Evolutionary conservation across 2,329 filamentous ascomycete genomes (phyloP).

Genomic region (Colletotrichum orbiculare): DNA sequence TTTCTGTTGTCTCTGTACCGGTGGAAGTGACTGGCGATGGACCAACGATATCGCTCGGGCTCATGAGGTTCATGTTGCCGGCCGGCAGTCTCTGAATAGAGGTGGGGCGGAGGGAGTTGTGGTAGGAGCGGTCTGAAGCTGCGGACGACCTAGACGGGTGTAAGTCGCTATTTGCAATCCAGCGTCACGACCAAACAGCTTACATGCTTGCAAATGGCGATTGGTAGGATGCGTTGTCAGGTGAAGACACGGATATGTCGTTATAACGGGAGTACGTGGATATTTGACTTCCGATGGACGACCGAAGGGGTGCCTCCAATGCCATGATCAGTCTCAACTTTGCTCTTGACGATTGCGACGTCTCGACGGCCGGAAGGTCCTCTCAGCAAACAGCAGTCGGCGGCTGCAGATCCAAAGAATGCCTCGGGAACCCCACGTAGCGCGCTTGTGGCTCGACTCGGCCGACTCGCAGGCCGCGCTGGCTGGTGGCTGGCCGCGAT

Average conservation of each 20-base stretch:
- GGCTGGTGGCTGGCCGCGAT: slow-evolving; percentile 22
- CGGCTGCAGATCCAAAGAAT: slow-evolving; percentile 35
- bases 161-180: slow-evolving; percentile 10
- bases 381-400: slow-evolving; percentile 14
- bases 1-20: slow-evolving; percentile 84
- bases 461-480: slow-evolving; percentile 6
- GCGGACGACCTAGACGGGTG: slow-evolving; percentile 56
- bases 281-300: slow-evolving; percentile 69
- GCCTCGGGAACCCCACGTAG: slow-evolving; percentile 39
- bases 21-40: slow-evolving; percentile 89
- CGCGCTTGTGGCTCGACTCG: slow-evolving; percentile 25
- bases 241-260: slow-evolving; percentile 65
- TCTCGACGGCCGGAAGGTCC: not conserved
- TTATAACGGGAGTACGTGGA: slow-evolving; percentile 64
- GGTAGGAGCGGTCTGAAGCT: slow-evolving; percentile 49
- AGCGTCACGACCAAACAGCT: slow-evolving; percentile 40
- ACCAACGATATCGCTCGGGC: slow-evolving; percentile 77
- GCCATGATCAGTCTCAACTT: slow-evolving; percentile 59
- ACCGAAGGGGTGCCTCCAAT: slow-evolving; percentile 71
- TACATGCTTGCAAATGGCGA: slow-evolving; percentile 65
- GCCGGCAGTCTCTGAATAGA: slow-evolving; percentile 61
- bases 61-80: slow-evolving; percentile 65
- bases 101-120: slow-evolving; percentile 62
- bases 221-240: slow-evolving; percentile 61
- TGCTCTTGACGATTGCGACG: not conserved